Evolutionary conservation across 768 basidiomycete species (phyloP).

Genomic region (Phaeotremella fagi): DNA sequence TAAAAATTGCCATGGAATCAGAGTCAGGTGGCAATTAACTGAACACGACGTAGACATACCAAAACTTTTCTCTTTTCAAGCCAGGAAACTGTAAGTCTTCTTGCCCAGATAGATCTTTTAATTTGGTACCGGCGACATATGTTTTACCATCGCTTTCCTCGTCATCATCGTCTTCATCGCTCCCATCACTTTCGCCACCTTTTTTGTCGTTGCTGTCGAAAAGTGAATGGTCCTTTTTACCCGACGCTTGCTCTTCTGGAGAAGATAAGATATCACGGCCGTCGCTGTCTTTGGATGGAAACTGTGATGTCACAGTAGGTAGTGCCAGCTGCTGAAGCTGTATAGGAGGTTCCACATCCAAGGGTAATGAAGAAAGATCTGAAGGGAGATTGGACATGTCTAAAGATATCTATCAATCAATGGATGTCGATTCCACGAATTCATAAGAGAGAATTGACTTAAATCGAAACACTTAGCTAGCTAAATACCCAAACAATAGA

Average conservation of each 20-base stretch:
- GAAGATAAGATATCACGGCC: not conserved
- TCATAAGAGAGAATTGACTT: too few relatives aligned
- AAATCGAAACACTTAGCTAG: too few relatives aligned
- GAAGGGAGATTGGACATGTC: conserved; percentile 9
- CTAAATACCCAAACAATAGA: too few relatives aligned
- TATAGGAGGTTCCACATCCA: not conserved
- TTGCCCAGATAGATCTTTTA: conserved; percentile 14
- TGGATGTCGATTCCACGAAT: too few relatives aligned
- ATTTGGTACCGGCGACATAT: conserved; percentile 2
- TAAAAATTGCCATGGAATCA: conserved; percentile 3
- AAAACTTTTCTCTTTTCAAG: conserved; percentile 26
- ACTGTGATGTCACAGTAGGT: not conserved
- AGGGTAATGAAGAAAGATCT: conserved; percentile 3
- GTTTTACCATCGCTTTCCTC: not conserved
- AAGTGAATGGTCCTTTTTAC: not conserved
- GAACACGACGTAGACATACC: conserved; percentile 23
- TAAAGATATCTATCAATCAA: too few relatives aligned
- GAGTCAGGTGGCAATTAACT: too few relatives aligned
- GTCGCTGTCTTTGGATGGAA: not conserved
- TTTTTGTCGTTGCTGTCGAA: not conserved
- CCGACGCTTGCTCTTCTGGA: not conserved
- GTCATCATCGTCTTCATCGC: conserved; percentile 2
- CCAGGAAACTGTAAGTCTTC: conserved; percentile 22
- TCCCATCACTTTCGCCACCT: conserved; percentile 7
- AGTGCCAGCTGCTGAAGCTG: not conserved